These are phyloP conservation scores for Colletotrichum chrysophilum DNA, from an alignment of 2,329 filamentous ascomycete genomes.

Conservation along the genomic window DNA sequence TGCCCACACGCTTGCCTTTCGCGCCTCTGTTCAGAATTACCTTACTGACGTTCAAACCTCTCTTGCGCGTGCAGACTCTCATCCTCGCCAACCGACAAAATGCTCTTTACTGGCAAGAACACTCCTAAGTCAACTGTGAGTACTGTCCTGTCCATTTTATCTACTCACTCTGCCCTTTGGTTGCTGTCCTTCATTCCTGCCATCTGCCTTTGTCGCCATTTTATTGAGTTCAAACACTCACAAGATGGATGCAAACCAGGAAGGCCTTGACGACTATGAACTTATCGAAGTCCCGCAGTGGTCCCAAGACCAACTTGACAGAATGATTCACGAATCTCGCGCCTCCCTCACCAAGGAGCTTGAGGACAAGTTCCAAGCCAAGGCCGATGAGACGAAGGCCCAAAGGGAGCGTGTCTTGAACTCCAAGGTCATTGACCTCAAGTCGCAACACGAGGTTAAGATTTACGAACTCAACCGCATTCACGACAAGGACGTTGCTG, in stretches of 20 bases:
- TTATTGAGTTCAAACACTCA: background rate
- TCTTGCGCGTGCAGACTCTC: background rate
- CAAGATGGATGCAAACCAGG: background rate
- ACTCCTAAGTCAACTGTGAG: background rate
- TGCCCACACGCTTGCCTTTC: background rate
- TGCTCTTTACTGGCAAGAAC: background rate
- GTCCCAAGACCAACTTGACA: background rate
- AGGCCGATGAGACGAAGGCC: fast-evolving
- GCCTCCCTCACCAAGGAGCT: background rate
- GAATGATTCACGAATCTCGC: fast-evolving
- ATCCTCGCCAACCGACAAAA: background rate
- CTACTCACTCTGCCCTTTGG: fast-evolving
- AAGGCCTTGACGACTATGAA: fast-evolving
- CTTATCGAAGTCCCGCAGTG: background rate
- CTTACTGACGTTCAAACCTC: background rate
- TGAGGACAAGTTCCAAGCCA: fast-evolving
- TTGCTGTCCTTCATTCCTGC: background rate
- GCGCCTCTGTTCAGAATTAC: background rate
- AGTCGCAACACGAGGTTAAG: background rate
- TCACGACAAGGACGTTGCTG: background rate
- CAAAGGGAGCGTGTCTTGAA: background rate
- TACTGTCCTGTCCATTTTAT: fast-evolving
- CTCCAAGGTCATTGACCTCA: background rate
- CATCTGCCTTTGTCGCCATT: background rate
- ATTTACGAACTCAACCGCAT: fast-evolving